A percentile compares a stretch with the other conserved stretches of the same genome.
Evolutionary conservation across 768 basidiomycete genomes (phyloP).

Genomic region (Macrolepiota fuliginosa): DNA sequence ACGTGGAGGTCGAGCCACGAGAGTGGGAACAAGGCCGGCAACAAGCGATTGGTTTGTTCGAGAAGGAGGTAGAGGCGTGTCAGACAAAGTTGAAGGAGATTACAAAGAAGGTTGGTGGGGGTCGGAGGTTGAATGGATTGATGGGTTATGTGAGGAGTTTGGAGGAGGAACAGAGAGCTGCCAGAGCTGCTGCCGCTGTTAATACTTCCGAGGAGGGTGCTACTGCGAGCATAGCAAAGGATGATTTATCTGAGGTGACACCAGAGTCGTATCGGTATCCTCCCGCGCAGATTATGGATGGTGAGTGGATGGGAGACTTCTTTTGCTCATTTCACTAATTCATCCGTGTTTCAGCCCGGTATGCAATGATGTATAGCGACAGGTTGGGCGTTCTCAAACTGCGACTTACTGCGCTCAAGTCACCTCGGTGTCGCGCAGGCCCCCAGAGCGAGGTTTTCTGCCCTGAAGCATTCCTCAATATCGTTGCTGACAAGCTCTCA

Average conservation of each 20-base stretch:
- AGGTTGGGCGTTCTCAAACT: slow-evolving; percentile 82
- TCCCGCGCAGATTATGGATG: slow-evolving; percentile 88
- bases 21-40: slow-evolving; percentile 91
- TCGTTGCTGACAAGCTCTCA: slow-evolving; percentile 95
- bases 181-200: slow-evolving; percentile 41
- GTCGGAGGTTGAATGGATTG: slow-evolving; percentile 71
- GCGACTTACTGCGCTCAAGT: slow-evolving; percentile 81
- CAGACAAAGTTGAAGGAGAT: slow-evolving; percentile 88
- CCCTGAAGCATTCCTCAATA: slow-evolving; percentile 95
- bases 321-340: slow-evolving; percentile 6
- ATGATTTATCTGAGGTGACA: slow-evolving; percentile 38
- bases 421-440: slow-evolving; percentile 83
- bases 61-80: slow-evolving; percentile 81
- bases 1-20: slow-evolving; percentile 88
- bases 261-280: slow-evolving; percentile 87
- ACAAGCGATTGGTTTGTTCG: slow-evolving; percentile 74
- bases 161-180: slow-evolving; percentile 67
- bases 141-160: slow-evolving; percentile 78
- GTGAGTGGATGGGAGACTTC: slow-evolving; percentile 41
- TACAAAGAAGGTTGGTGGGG: slow-evolving; percentile 83
- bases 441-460: slow-evolving; percentile 89
- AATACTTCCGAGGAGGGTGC: not conserved
- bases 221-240: slow-evolving; percentile 28
- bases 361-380: slow-evolving; percentile 87
- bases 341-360: slow-evolving; percentile 60